phyloP scores from a whole-genome alignment of 768 basidiomycete genomes.

The Mycena chlorophos region DNA sequence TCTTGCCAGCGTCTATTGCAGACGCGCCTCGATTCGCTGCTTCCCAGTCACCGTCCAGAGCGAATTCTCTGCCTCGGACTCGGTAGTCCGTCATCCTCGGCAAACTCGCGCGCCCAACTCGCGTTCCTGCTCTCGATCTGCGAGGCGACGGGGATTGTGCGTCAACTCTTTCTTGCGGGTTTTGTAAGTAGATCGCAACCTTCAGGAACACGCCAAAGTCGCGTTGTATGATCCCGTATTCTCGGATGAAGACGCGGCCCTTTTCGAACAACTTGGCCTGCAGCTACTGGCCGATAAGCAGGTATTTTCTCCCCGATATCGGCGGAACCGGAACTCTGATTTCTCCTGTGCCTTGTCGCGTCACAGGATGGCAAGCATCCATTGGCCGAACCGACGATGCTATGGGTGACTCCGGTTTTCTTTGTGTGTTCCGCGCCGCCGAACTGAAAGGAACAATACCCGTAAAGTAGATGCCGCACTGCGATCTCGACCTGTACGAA shows the following conservation, averaged over 20 bases:
- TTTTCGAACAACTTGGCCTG: conserved; percentile 48
- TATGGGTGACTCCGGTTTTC: conserved; percentile 42
- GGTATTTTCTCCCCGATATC: conserved; percentile 40
- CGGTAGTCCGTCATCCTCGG: conserved; percentile 67
- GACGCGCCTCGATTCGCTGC: conserved; percentile 31
- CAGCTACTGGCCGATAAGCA: conserved; percentile 44
- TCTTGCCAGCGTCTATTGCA: conserved; percentile 55
- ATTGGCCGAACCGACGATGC: conserved; percentile 51
- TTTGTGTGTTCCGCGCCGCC: background rate
- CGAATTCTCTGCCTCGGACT: conserved; percentile 72
- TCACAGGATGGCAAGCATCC: conserved; percentile 36
- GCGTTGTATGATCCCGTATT: conserved; percentile 76
- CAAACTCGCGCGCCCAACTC: conserved; percentile 66
- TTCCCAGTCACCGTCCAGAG: conserved; percentile 29
- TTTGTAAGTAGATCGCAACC: conserved; percentile 15
- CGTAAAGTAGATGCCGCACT: conserved; percentile 67
- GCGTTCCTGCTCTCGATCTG: conserved; percentile 62
- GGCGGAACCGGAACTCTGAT: background rate
- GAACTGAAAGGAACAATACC: background rate
- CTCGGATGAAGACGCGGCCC: conserved; percentile 54
- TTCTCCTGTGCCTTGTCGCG: too few relatives aligned
- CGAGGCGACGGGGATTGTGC: conserved; percentile 56
- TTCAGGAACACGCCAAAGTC: conserved; percentile 49
- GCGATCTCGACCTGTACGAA: conserved; percentile 72
- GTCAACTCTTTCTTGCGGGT: conserved; percentile 33